phyloP scores from a whole-genome alignment of 306 rosid species.

The Psophocarpus tetragonolobus region DNA sequence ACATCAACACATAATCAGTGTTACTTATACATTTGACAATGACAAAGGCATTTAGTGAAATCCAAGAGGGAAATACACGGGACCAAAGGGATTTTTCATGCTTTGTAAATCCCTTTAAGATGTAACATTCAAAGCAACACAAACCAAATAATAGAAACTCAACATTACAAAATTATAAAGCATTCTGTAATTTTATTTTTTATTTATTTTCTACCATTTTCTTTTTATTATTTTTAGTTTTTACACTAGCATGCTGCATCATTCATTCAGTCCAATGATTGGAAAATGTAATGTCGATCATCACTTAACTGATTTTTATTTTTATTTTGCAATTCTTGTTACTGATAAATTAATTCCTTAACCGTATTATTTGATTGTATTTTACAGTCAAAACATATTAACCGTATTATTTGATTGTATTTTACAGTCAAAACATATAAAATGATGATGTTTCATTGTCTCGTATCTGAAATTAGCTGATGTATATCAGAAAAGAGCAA shows the following conservation, averaged over 20 bases:
- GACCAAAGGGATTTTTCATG: constrained; percentile 20
- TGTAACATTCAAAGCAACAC: constrained; percentile 2
- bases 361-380: background rate
- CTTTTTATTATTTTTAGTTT: too few relatives aligned
- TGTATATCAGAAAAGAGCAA: background rate
- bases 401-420: background rate
- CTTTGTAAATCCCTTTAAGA: constrained; percentile 1
- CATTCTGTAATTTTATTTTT: background rate
- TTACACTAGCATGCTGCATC: too few relatives aligned
- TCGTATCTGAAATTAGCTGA: background rate
- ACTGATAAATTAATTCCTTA: background rate
- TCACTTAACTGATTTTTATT: background rate
- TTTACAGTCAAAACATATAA: background rate
- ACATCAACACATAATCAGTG: constrained; percentile 12
- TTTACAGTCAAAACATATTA: background rate
- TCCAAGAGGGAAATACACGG: constrained; percentile 11
- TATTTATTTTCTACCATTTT: background rate
- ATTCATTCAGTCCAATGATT: background rate
- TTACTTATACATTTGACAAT: constrained; percentile 24
- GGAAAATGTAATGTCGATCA: background rate
- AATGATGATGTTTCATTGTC: background rate
- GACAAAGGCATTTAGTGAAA: constrained; percentile 11
- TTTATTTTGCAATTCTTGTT: background rate
- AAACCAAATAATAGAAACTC: background rate
- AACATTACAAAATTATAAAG: background rate